phyloP scores from a whole-genome alignment of 2,329 filamentous ascomycete species.

The Diplodia intermedia region DNA sequence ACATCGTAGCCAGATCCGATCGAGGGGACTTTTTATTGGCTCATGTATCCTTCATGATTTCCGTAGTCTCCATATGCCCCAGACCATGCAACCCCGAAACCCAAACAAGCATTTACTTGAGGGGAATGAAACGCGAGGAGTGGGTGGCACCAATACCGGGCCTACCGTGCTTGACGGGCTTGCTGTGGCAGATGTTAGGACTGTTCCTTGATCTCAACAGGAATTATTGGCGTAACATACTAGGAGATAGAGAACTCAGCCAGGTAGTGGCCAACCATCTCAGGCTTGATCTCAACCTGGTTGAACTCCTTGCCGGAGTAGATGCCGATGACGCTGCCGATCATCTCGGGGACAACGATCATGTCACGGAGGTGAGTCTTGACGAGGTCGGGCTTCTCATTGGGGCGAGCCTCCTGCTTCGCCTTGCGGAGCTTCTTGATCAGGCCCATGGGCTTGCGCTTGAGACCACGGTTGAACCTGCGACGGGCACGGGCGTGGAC shows the following conservation, averaged over 20 bases:
- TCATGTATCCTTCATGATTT: conserved; percentile 44
- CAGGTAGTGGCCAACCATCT: conserved; percentile 99
- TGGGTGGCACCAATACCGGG: conserved; percentile 99
- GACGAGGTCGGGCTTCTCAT: conserved; percentile 99
- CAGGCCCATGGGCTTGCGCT: conserved; percentile 99
- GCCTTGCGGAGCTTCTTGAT: conserved; percentile 99
- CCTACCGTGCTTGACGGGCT: conserved; percentile 99
- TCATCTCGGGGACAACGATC: conserved; percentile 99
- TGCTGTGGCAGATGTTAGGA: conserved; percentile 72
- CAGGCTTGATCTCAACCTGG: conserved; percentile 99
- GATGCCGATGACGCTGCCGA: conserved; percentile 96
- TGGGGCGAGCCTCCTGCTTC: conserved; percentile 98
- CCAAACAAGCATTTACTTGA: conserved; percentile 75
- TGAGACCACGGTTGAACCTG: conserved; percentile 99
- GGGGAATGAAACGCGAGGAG: conserved; percentile 99
- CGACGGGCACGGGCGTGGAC: conserved; percentile 98
- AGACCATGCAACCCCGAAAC: conserved; percentile 50
- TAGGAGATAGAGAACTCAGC: conserved; percentile 99
- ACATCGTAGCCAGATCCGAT: conserved; percentile 26
- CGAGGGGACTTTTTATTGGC: conserved; percentile 26
- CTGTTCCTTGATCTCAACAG: not conserved
- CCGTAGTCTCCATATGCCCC: conserved; percentile 47
- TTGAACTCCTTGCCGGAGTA: conserved; percentile 99
- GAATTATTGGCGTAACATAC: conserved; percentile 65
- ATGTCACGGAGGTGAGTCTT: conserved; percentile 99